Base-by-base conservation (phyloP, 2,329 filamentous ascomycete genomes). In the Aspergillus brasiliensis region DNA sequence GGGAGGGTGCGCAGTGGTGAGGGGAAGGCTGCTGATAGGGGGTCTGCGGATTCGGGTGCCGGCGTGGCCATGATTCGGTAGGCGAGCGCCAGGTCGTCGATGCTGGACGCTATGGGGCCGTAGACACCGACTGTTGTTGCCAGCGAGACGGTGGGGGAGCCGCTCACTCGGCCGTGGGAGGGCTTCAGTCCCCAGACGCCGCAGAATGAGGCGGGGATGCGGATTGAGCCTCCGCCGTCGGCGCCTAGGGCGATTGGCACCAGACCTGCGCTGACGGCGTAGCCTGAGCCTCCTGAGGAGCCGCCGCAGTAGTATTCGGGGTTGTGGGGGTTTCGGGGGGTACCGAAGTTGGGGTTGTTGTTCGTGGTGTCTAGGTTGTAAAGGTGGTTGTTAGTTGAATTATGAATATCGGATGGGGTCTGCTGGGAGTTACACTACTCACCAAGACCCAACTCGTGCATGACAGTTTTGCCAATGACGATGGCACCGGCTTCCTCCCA, bases 181-280 rank as follows among this genome's bases (percentile, higher is more conserved):
- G 91, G 82, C 75, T 97, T 96, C 60, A 97, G 82, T 2, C 92
- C 92, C 75, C 89, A 96, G 21, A 91, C 78, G 51, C 91, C 91
- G 73, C 91, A 95, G 78, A 90, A 94, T 31, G 84, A 83, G 0
- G 87, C 79, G 0, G 91, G 91, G 38, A 95, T 85, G 40, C 91
- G 87, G 58, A 91, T 84, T 61, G 87, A 91, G 61, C 91, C 91
- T 38, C 91, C 90, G 1, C 90, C 89, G 67, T 94, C 91, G 5
- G 88, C 88, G 38, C 90, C 91, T 25, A 93, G 80, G 1, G 86
- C 84, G 62, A 79, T 86, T n/a, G 91, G 91, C 2, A 93, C 82
- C 23, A 95, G 77, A 2, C 91, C 91, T 7, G 86, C 84, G 19
- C 84, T 83, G 25, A 93, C 82, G 11, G 87, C 84, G 56, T 91